phyloP scores from a whole-genome alignment of 495 filamentous ascomycete genomes.

The Stereocaulon alpinum region DNA sequence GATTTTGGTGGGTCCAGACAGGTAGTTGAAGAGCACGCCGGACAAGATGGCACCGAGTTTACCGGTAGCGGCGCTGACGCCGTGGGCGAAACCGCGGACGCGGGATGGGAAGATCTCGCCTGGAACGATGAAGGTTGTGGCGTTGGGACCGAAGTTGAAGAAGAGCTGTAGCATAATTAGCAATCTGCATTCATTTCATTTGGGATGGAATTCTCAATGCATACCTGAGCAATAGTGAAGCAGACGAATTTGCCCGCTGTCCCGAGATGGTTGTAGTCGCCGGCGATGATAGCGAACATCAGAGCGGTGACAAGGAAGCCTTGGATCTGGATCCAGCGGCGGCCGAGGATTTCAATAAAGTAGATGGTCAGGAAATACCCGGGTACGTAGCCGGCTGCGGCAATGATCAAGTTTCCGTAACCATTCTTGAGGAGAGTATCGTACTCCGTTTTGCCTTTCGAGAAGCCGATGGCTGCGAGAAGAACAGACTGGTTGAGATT shows the following conservation, averaged over 20 bases:
- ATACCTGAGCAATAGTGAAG: constrained; percentile 56
- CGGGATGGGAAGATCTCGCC: constrained; percentile 86
- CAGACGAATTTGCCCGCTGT: constrained; percentile 44
- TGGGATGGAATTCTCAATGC: not conserved
- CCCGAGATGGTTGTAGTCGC: constrained; percentile 50
- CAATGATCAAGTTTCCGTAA: constrained; percentile 63
- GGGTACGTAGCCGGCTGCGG: constrained; percentile 64
- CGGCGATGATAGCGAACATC: constrained; percentile 68
- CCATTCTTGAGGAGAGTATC: constrained; percentile 57
- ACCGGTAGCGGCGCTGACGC: constrained; percentile 70
- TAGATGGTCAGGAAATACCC: constrained; percentile 70
- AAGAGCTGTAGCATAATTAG: constrained; percentile 46
- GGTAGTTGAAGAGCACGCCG: constrained; percentile 26
- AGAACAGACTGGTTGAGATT: constrained; percentile 66
- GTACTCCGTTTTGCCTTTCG: constrained; percentile 46
- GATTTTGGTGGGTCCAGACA: constrained; percentile 17
- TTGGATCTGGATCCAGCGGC: constrained; percentile 67
- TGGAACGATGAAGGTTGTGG: constrained; percentile 83
- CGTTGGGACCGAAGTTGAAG: constrained; percentile 77
- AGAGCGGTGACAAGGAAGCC: constrained; percentile 66
- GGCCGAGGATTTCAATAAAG: constrained; percentile 60
- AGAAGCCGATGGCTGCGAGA: constrained; percentile 57
- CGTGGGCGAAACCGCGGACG: constrained; percentile 75
- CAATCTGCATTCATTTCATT: not conserved
- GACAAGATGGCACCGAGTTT: constrained; percentile 66